Conservation (phyloP, 192 early-diverging fungal species). For the Umbelopsis sp. region DNA sequence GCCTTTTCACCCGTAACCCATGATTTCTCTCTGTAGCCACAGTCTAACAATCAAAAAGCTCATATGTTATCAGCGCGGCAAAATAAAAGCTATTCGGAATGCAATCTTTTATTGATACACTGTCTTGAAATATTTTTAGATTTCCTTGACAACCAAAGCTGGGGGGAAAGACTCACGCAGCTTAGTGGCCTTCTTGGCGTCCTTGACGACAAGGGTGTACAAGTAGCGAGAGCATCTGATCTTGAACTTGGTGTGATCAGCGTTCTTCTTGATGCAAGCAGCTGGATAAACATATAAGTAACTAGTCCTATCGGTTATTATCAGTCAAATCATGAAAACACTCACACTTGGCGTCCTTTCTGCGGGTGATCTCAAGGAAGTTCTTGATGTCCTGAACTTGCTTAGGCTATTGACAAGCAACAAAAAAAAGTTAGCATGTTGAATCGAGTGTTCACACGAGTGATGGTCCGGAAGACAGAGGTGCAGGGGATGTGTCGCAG, state of each 20-base stretch:
- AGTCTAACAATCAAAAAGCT: too few relatives aligned
- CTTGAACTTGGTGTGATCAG: conserved; percentile 95
- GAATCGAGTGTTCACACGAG: not conserved
- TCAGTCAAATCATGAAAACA: conserved; percentile 14
- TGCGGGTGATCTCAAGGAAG: conserved; percentile 92
- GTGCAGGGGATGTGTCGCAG: not conserved
- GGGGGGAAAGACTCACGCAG: conserved; percentile 95
- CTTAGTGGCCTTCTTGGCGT: conserved; percentile 95
- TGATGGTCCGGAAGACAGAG: not conserved
- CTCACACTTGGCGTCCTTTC: conserved; percentile 93
- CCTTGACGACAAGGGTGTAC: conserved; percentile 96
- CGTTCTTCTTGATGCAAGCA: conserved; percentile 96
- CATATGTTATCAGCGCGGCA: too few relatives aligned
- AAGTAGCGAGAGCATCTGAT: conserved; percentile 97
- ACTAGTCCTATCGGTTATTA: too few relatives aligned
- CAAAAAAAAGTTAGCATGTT: not conserved
- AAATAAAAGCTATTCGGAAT: not conserved
- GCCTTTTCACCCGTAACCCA: too few relatives aligned
- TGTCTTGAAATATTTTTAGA: conserved; percentile 23
- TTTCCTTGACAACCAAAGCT: conserved; percentile 34
- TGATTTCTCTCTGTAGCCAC: too few relatives aligned
- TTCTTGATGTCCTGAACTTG: conserved; percentile 98
- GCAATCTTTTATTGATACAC: conserved; percentile 22
- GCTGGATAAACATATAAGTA: conserved; percentile 37
- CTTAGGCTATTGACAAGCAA: conserved; percentile 72